Percentiles rank a stretch among this genome's conserved stretches.
These are phyloP conservation scores for Ampelocalamus luodianensis DNA, from an alignment of 176 grass and related monocot species.

Conservation along the genomic window DNA sequence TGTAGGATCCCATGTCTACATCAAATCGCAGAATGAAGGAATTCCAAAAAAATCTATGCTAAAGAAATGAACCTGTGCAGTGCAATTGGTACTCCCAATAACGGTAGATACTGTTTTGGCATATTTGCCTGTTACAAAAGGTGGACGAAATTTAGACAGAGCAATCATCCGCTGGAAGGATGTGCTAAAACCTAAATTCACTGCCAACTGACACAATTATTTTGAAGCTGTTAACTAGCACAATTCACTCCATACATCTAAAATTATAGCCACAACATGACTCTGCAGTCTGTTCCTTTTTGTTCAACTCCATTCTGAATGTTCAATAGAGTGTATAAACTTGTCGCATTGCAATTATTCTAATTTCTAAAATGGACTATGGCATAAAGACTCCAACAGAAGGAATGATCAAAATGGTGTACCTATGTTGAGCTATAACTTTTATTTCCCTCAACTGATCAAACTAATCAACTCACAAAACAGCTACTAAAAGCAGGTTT, in stretches of 20 bases:
- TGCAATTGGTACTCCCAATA: slow-evolving; percentile 84
- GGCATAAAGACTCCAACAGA: background rate
- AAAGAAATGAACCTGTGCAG: slow-evolving; percentile 77
- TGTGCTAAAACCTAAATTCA: background rate
- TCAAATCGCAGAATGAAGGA: slow-evolving; percentile 10
- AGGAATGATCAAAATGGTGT: background rate
- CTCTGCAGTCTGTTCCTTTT: background rate
- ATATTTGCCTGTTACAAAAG: slow-evolving; percentile 75
- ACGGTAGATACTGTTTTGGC: slow-evolving; percentile 95
- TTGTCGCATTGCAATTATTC: background rate
- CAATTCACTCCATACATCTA: background rate
- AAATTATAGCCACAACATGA: background rate
- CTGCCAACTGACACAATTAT: background rate
- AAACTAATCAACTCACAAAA: background rate
- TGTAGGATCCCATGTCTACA: slow-evolving; percentile 25
- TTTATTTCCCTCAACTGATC: background rate
- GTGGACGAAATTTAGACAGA: slow-evolving; percentile 13
- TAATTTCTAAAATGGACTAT: background rate
- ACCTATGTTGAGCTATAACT: background rate
- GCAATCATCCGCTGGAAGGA: slow-evolving; percentile 11
- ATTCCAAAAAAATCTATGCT: background rate
- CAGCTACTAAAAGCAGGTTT: background rate
- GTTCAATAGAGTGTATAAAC: background rate
- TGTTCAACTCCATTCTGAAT: background rate
- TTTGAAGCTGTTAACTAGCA: background rate